A percentile compares a stretch with the other conserved stretches of the same genome.
Conservation (phyloP, 2,329 filamentous ascomycete species). For the Penicillium palitans region DNA sequence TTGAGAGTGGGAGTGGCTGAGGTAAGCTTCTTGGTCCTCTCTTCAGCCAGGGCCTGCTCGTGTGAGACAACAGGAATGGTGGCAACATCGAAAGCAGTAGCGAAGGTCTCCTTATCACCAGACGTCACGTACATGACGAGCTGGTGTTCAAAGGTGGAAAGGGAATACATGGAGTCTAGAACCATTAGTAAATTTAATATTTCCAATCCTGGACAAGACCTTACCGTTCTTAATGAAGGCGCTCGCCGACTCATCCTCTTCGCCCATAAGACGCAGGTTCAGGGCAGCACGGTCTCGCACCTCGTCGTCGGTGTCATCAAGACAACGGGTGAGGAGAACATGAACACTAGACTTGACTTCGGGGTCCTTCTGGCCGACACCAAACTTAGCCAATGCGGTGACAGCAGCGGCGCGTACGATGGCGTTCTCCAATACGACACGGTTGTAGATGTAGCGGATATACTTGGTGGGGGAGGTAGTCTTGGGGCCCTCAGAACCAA, state of each 20-base stretch:
- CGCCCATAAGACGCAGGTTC: constrained; percentile 87
- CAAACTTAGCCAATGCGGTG: constrained; percentile 94
- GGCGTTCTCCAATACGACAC: constrained; percentile 94
- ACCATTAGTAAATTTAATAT: constrained; percentile 21
- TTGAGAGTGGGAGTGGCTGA: constrained; percentile 91
- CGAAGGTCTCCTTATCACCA: constrained; percentile 82
- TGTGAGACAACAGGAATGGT: constrained; percentile 90
- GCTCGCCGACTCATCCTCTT: constrained; percentile 81
- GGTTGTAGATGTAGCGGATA: constrained; percentile 98
- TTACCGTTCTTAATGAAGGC: constrained; percentile 91
- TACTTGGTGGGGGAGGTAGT: constrained; percentile 97
- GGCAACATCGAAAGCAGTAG: constrained; percentile 82
- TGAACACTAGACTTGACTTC: constrained; percentile 96
- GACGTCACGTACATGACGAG: constrained; percentile 97
- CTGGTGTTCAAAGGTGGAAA: constrained; percentile 94
- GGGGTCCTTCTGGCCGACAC: constrained; percentile 91
- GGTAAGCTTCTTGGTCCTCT: constrained; percentile 95
- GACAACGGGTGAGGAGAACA: constrained; percentile 85
- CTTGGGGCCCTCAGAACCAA: constrained; percentile 92
- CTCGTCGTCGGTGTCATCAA: constrained; percentile 97
- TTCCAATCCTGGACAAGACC: constrained; percentile 16
- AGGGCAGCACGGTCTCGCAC: constrained; percentile 93
- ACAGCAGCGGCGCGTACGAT: constrained; percentile 94
- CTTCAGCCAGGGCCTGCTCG: constrained; percentile 93
- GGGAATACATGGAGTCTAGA: constrained; percentile 87